Evolutionary conservation across 116 monocot genomes (phyloP), one percentile per base, ranked within the genome.

Genomic region (Cymodocea nodosa): DNA sequence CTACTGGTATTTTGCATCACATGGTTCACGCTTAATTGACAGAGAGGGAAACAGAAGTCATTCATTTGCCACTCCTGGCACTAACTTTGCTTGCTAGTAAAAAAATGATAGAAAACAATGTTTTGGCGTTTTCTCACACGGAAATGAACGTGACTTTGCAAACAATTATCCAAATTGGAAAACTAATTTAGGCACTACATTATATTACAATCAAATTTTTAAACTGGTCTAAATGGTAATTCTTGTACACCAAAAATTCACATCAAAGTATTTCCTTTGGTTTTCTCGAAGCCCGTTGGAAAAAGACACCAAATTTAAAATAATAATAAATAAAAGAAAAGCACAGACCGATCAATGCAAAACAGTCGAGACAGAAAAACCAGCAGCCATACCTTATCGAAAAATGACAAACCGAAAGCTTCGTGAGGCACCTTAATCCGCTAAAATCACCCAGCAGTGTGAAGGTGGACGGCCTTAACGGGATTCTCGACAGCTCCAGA

Each of bases 361-460:
- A 60, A 60, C 8, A 12, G 35, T 11, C 1, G 15, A 30, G 19
- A 44, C 20, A 63, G 20, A 23, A 17, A 63, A 59, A 59, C 15
- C 59, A 59, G 12, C 22, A 64, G 4, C 15, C 15, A 20, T 19
- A 48, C 49, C 39, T 50, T 64, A 64, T 48, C 18, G 64, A 64
- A n/a, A 63, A 89, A 71, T 94, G 80, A 52, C 84, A 81, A 19
- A 89, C 73, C 17, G 84, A 75, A n/a, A 94, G 84, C 69, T 81
- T 94, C 8, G 72, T 86, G 25, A 94, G 84, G 63, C 82, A 81
- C 73, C 73, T 80, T 1, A 94, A 71, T 6, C 68, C 63, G n/a
- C 67, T 34, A n/a, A 82, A 76, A 60, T 82, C 84, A n/a, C 76
- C 73, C 37, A 82, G 56, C 19, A 82, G 18, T 0, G 84, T 79